Base-by-base conservation (phyloP, 768 basidiomycete genomes). In the Tulasnella sp. region DNA sequence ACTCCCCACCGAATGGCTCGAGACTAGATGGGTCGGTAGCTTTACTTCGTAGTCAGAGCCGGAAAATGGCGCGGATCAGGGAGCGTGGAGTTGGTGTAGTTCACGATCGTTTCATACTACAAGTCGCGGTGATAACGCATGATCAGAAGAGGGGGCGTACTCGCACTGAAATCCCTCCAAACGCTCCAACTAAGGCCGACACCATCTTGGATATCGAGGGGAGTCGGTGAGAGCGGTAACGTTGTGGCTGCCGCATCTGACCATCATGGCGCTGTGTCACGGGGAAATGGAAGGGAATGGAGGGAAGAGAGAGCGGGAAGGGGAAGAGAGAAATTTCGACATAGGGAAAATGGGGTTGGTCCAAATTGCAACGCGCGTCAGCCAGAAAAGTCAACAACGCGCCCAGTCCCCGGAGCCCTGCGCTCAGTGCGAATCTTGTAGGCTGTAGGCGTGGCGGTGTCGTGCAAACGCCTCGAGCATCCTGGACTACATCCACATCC, bases 201-300 rank as follows among this genome's bases (percentile, higher is more conserved):
- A n/a, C n/a, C n/a, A n/a, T n/a, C n/a, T n/a, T n/a, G n/a, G n/a
- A n/a, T n/a, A n/a, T n/a, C n/a, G n/a, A n/a, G n/a, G n/a, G n/a
- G n/a, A n/a, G n/a, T n/a, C n/a, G n/a, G n/a, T n/a, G 68, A 99
- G 88, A 37, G 97, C 98, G 70, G 92, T 88, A 72, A 97, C 97
- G 81, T 99, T 99, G 88, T 99, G 99, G 72, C 97, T 97, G 76
- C 97, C 96, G 77, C 96, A 84, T 77, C 97, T 97, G 80, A 99
- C 91, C 89, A 99, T 92, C 93, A 99, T 92, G 79, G 99, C 87
- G 74, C 97, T 98, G 78, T 2, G 19, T 42, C 17, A 12, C 77
- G 72, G 34, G 6, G 74, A 9, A 15, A 54, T n/a, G 36, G 45
- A 42, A n/a, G n/a, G n/a, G n/a, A n/a, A n/a, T n/a, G n/a, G 40